Evolutionary conservation across 1,284 basidiomycete species (phyloP).

Genomic region (Sanguinoderma infundibulare): DNA sequence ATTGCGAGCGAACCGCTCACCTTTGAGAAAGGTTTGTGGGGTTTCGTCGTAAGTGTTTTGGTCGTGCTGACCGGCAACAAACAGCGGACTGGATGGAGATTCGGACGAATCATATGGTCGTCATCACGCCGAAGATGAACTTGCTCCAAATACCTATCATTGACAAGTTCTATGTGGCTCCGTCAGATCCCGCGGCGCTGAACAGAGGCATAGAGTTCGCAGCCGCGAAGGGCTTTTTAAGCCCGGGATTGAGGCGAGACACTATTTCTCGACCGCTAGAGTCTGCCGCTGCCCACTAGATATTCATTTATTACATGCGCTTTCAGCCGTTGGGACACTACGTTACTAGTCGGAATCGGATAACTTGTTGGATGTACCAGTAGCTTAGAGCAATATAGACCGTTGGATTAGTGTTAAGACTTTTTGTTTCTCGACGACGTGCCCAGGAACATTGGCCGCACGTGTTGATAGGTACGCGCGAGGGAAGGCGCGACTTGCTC

Average conservation of each 20-base stretch:
- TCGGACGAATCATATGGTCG: slow-evolving; percentile 87
- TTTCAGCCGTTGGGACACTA: slow-evolving; percentile 5
- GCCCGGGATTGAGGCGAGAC: slow-evolving; percentile 41
- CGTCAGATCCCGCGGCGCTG: slow-evolving; percentile 71
- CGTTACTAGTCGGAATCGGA: not conserved
- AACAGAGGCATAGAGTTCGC: slow-evolving; percentile 74
- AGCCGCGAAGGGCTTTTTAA: slow-evolving; percentile 73
- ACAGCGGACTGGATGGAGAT: slow-evolving; percentile 96
- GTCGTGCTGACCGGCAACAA: not conserved
- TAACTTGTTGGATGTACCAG: slow-evolving; percentile 8
- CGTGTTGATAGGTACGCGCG: slow-evolving; percentile 18
- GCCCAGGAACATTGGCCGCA: slow-evolving; percentile 3
- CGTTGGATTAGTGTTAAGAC: not conserved
- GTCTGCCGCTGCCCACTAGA: not conserved
- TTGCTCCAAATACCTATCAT: slow-evolving; percentile 92
- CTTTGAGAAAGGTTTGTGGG: slow-evolving; percentile 83
- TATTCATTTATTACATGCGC: not conserved
- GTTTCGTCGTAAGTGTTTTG: slow-evolving; percentile 28
- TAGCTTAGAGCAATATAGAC: slow-evolving; percentile 6
- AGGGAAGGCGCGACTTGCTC: slow-evolving; percentile 2
- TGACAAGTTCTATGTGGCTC: slow-evolving; percentile 88
- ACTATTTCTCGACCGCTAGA: slow-evolving; percentile 14
- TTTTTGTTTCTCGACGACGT: not conserved
- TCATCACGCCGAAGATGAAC: slow-evolving; percentile 94
- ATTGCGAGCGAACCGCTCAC: slow-evolving; percentile 93